Conservation (phyloP, 169 alveolate genomes). For the Plasmodium sp. region DNA sequence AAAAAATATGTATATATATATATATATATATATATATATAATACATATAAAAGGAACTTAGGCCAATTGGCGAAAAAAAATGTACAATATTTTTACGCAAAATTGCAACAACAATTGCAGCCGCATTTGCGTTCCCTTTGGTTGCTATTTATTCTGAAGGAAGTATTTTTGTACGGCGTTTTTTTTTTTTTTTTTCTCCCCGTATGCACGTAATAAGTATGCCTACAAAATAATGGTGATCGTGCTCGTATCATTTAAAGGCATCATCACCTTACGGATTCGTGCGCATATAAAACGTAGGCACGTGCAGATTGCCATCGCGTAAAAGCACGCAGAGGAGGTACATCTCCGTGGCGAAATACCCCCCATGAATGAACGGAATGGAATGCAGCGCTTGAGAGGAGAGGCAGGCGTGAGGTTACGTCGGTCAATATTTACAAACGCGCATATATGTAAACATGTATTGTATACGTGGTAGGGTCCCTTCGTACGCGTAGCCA, state of each 20-base stretch:
- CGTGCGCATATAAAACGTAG: not conserved
- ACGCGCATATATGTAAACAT: not conserved
- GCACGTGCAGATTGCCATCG: not conserved
- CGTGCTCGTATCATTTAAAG: not conserved
- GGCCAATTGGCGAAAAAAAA: not conserved
- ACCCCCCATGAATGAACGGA: not conserved
- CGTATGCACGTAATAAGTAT: not conserved
- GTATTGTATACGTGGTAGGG: not conserved
- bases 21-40: too few relatives aligned
- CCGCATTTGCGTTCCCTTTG: not conserved
- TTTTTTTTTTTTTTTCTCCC: not conserved
- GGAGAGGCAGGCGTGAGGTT: not conserved
- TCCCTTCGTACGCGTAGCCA: not conserved
- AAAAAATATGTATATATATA: not conserved
- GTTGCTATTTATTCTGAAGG: not conserved
- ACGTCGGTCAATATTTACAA: not conserved
- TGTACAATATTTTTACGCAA: not conserved
- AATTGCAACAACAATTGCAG: not conserved
- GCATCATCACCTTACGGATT: not conserved
- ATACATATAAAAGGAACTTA: not conserved
- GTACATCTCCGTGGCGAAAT: not conserved
- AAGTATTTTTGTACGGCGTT: not conserved
- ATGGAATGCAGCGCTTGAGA: not conserved
- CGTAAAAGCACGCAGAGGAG: not conserved
- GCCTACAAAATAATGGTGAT: not conserved